Conservation (phyloP, 352 stramenopile genomes). For the Pythium rhizo-oryzae region DNA sequence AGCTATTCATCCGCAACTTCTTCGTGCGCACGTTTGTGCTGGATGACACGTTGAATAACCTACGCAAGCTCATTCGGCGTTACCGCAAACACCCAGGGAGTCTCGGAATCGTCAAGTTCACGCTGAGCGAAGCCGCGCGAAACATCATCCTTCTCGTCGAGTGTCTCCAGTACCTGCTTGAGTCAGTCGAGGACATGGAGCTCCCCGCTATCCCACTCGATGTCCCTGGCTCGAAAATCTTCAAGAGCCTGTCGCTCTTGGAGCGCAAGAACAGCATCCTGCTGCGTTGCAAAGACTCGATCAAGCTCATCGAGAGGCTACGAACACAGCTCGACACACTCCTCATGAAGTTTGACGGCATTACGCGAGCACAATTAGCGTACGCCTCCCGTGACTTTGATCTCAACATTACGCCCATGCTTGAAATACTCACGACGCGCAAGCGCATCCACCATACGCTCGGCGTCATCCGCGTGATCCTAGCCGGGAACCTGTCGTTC, state of each 20-base stretch:
- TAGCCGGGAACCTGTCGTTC: constrained; percentile 94
- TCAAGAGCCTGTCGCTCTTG: constrained; percentile 92
- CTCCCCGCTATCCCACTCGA: constrained; percentile 57
- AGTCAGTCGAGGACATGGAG: constrained; percentile 93
- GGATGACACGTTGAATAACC: constrained; percentile 91
- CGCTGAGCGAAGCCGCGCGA: constrained; percentile 91
- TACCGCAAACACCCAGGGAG: constrained; percentile 83
- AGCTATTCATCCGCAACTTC: constrained; percentile 98
- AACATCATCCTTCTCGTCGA: constrained; percentile 97
- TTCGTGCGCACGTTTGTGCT: constrained; percentile 96
- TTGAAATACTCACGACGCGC: constrained; percentile 67
- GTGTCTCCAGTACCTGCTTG: constrained; percentile 95
- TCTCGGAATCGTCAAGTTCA: constrained; percentile 82
- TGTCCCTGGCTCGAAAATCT: constrained; percentile 75
- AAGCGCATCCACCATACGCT: constrained; percentile 66
- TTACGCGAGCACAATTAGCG: constrained; percentile 89
- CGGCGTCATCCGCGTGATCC: constrained; percentile 92
- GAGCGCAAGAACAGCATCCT: constrained; percentile 91
- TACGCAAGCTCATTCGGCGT: constrained; percentile 88
- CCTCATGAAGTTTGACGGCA: constrained; percentile 90
- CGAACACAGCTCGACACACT: constrained; percentile 93
- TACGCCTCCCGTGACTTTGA: constrained; percentile 89
- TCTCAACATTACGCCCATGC: constrained; percentile 87
- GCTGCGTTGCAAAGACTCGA: constrained; percentile 92
- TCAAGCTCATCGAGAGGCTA: constrained; percentile 94